Evolutionary conservation across 2,329 filamentous ascomycete genomes (phyloP), one percentile per base, ranked within the genome.

Genomic region (Sarocladium kiliense): DNA sequence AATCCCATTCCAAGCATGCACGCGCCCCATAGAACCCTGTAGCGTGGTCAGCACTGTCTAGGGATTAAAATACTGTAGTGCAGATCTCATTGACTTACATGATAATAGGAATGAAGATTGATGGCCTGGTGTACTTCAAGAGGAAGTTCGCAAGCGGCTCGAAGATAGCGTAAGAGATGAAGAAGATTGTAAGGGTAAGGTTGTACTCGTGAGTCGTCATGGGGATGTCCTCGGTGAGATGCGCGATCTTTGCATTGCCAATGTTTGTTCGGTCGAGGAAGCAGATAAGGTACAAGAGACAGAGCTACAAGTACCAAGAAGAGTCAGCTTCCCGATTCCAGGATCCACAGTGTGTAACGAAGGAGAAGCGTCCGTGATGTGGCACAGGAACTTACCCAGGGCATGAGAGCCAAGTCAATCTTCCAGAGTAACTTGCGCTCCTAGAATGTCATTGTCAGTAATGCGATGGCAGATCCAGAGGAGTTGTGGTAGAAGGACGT

Each of bases 191-290:
- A 7, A 96, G 76, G 0, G 85, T 81, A 21, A 81, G 77, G 67
- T 92, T 92, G 73, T 91, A 96, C 64, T 88, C 76, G 5, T 76
- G 70, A 2, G 79, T 77, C 0, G 77, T 78, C 76, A 93, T 81
- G 30, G 79, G 60, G 16, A 94, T 72, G 56, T 88, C 84, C 11
- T 76, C 61, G 26, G 70, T 60, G 11, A 84, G 69, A 51, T 76
- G 72, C 23, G 79, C 80, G 57, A 86, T 80, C 60, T 83, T 85
- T 36, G 82, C 90, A 71, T 79, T 80, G 44, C 89, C 89, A 57
- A 92, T 89, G 63, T 94, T 93, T 25, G 89, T 91, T 14, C 86
- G 78, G 64, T 87, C 84, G 42, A 91, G 77, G 67, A 91, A 91
- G 58, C 85, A 87, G 54, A 90, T 77, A 1, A 92, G 77, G 63